phyloP scores from a whole-genome alignment of 257 asterid genomes.

The Gentiana macrophylla region DNA sequence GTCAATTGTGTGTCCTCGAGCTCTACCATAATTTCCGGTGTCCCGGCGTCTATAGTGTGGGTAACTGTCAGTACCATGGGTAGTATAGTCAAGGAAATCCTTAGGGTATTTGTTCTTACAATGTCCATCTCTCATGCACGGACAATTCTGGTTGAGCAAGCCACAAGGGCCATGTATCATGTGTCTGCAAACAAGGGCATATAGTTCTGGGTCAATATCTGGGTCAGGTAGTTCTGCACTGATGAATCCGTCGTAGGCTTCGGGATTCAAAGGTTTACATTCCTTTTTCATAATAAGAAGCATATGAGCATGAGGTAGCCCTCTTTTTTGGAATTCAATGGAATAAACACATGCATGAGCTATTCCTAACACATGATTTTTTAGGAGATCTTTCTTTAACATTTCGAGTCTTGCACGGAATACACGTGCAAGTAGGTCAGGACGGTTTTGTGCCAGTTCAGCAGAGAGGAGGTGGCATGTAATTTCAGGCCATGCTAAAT shows the following conservation, averaged over 20 bases:
- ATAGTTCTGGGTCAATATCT: too few relatives aligned
- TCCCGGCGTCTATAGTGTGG: too few relatives aligned
- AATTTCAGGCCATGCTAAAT: not conserved
- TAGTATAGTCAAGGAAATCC: not conserved
- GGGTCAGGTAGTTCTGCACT: too few relatives aligned
- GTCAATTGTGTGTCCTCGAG: too few relatives aligned
- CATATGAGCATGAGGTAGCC: not conserved
- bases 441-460: not conserved
- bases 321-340: not conserved
- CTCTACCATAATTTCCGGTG: too few relatives aligned
- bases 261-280: not conserved
- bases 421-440: not conserved
- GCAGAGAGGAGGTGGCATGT: not conserved
- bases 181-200: not conserved
- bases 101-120: not conserved
- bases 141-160: not conserved
- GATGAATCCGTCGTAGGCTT: not conserved
- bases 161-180: not conserved
- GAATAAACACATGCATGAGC: not conserved
- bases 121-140: not conserved
- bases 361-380: not conserved
- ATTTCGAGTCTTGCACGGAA: not conserved
- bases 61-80: too few relatives aligned
- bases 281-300: not conserved
- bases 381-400: not conserved